Evolutionary conservation across 1,284 basidiomycete genomes (phyloP), one percentile per base, ranked within the genome.

Genomic region (Pholiota adiposa): DNA sequence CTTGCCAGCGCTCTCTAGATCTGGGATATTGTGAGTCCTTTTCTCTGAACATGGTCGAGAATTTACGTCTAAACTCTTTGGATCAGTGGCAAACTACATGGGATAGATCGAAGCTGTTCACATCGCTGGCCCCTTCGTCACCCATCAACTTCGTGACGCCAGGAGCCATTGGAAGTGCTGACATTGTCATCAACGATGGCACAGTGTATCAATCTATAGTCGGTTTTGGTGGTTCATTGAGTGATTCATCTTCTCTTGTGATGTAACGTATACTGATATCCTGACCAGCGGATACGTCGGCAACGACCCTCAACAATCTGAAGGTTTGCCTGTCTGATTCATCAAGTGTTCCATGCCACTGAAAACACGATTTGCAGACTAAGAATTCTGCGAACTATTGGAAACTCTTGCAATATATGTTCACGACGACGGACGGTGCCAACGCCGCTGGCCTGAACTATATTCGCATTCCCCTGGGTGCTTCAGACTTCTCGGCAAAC

Each of bases 51-150:
- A 16, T 46, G 2, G 31, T 55, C 18, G 16, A 14, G 33, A 33
- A 19, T 50, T 38, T 50, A 50, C 31, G 27, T 50, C 16, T 50
- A 33, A 34, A 3, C 16, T 27, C 1, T 4, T 27, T 46, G 44
- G 27, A 25, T 7, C 44, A 87, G 85, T 87, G 82, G 81, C 82
- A 86, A 75, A 87, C 85, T 25, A 87, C 83, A 9, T 87, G 85
- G 86, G 82, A 87, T 65, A 75, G 77, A 44, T 67, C 78, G 21
- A 77, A 72, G 53, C 77, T 84, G 31, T 80, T 87, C 65, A 82
- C 79, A 3, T 80, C 78, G 21, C 69, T 80, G 21, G 72, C 74
- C 16, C 76, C 77, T 19, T 75, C 75, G 6, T 71, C 78, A 2
- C 83, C 85, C 3, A 83, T 88, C 56, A 82, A 82, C 62, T 88